These are phyloP conservation scores for Fusarium albosuccineum DNA, from an alignment of 2,329 filamentous ascomycete genomes.

Conservation along the genomic window DNA sequence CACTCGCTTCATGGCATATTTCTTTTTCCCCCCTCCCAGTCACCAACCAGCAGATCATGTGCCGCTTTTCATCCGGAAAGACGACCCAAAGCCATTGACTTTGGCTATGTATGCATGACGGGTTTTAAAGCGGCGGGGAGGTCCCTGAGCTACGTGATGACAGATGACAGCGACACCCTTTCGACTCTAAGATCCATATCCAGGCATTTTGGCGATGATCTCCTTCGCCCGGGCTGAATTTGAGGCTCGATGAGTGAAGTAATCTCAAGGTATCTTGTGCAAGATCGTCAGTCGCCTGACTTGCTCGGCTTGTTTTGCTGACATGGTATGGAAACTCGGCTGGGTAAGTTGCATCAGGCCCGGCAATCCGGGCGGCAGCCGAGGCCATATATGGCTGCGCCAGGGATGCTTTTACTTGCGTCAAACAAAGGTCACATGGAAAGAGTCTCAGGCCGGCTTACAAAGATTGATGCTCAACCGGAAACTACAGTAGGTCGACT, in stretches of 20 bases:
- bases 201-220: constrained; percentile 9
- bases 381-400: not conserved
- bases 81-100: constrained; percentile 6
- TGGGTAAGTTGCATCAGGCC: constrained; percentile 3
- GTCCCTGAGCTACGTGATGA: constrained; percentile 22
- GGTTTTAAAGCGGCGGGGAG: constrained; percentile 3
- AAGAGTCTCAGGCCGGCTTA: not conserved
- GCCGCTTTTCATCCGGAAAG: constrained; percentile 13
- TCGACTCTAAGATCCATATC: not conserved
- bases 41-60: constrained; percentile 14
- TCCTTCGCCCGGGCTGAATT: constrained; percentile 5
- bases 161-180: constrained; percentile 25
- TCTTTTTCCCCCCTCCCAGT: not conserved
- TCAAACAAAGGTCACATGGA: not conserved
- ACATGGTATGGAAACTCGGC: constrained; percentile 13
- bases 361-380: not conserved
- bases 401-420: not conserved
- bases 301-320: constrained; percentile 14
- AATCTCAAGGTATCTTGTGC: constrained; percentile 8
- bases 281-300: constrained; percentile 34
- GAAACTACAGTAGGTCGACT: not conserved
- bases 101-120: not conserved
- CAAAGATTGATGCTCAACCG: not conserved
- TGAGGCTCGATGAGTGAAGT: constrained; percentile 12
- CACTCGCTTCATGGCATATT: constrained; percentile 4